A percentile compares a stretch with the other conserved stretches of the same genome.
Evolutionary conservation across 805 yeast species (phyloP).

Genomic region (Metschnikowia matae): DNA sequence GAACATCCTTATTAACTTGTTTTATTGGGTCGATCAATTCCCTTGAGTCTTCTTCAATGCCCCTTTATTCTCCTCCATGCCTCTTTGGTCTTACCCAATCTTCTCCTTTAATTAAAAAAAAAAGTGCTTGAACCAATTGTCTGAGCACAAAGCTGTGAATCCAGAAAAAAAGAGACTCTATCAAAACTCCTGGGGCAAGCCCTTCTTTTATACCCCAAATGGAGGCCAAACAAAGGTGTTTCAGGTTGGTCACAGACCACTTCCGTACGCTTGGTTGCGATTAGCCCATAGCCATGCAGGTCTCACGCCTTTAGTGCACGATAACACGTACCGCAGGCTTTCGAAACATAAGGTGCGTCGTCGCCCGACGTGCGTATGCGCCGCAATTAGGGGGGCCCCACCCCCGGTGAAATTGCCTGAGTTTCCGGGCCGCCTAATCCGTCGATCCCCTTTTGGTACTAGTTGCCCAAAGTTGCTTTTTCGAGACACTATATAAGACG

Average conservation of each 20-base stretch:
- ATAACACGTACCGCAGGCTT: not conserved
- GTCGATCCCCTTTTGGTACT: not conserved
- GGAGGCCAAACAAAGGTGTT: not conserved
- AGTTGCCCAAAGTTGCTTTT: not conserved
- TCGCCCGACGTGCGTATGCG: constrained; percentile 1
- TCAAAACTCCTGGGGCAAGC: not conserved
- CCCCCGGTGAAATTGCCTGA: constrained; percentile 2
- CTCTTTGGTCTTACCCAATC: too few relatives aligned
- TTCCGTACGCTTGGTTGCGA: not conserved
- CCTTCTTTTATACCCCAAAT: not conserved
- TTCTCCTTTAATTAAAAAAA: too few relatives aligned
- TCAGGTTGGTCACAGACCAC: not conserved
- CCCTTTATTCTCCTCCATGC: too few relatives aligned
- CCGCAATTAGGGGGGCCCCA: not conserved
- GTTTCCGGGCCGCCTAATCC: not conserved
- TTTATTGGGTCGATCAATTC: too few relatives aligned
- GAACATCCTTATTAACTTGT: too few relatives aligned
- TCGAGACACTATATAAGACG: not conserved
- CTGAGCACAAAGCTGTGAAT: not conserved
- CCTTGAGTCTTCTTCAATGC: too few relatives aligned
- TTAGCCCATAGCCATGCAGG: not conserved
- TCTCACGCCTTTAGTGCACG: not conserved
- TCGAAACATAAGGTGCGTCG: constrained; percentile 3
- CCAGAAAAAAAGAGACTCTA: not conserved
- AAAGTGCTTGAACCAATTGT: not conserved